Base-by-base conservation (phyloP, 2,329 filamentous ascomycete species). In the Penicillium hesseltinei region DNA sequence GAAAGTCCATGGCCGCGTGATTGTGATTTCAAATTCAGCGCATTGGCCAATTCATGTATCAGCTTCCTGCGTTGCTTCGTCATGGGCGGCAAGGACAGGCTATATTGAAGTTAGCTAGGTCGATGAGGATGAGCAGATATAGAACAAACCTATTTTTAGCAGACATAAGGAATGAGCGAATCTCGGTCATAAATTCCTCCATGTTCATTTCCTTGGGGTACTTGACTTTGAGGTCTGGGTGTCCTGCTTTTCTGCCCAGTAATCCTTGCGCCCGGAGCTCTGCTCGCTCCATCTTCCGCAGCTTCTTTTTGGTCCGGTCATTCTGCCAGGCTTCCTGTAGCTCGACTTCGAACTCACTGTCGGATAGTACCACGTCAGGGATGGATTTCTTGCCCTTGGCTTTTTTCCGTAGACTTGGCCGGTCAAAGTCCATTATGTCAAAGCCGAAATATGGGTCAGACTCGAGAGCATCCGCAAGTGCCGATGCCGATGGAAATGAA, bases 391-490 rank as follows among this genome's bases (percentile, higher is more conserved):
- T 80, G 43, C 84, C 85, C 71, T 89, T 91, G 62, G 82, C 78
- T 67, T 85, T 88, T 60, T 82, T 85, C 54, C 81, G 83, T 6
- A 92, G 72, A 52, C 86, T 91, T 1, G 87, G 86, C 27, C 87
- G 82, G 17, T 89, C 83, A 75, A 89, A 91, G 67, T 96, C 90
- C 88, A 94, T 93, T 44, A 95, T 79, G 68, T 96, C 91, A 62
- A 96, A 88, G 9, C 86, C 89, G 59, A 88, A 85, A 59, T 85
- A 83, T 2, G 83, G 82, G 62, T 84, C 81, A 60, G 77, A 73
- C n/a, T 86, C 82, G 2, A 86, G 74, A 0, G 80, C 78, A 68
- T 85, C 84, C 3, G 82, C 84, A 64, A 87, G 80, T 17, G 80
- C 77, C 45, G 78, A 78, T 6, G 84, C 84, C 38, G 80, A 78